Evolutionary conservation across 306 rosid genomes (phyloP), one percentile per base, ranked within the genome.

Genomic region (Medicago ruthenica): DNA sequence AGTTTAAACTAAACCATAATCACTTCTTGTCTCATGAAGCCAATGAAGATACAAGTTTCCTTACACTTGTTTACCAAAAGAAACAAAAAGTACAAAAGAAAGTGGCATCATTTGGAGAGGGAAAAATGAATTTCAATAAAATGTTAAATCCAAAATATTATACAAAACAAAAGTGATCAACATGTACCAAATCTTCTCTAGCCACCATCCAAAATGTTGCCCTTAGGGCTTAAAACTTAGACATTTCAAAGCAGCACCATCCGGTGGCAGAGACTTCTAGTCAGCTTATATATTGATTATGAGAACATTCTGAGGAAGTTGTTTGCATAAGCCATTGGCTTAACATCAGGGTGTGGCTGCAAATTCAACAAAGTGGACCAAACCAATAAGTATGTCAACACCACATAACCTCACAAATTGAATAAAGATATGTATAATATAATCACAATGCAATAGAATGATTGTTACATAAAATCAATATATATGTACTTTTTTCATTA

Each of bases 301-400:
- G 88, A 88, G 81, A 90, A 92, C 86, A 92, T 80, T 57, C 93
- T 82, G 77, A 92, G 88, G 88, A 96, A 96, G 92, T 96, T 93
- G 80, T 90, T 96, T 42, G 99, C 99, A 71, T 96, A 96, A 39
- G 96, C 99, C 99, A 96, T 96, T 16, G 99, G 99, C 87, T 89
- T 95, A 51, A 95, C 96, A 45, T 95, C 96, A 51, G 99, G 99
- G 85, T 95, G 99, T 36, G 97, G 85, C 99, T 95, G 92, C 87
- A 83, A 85, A 75, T 75, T 80, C 48, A 76, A 72, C 69, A 58
- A 70, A 45, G 65, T 20, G n/a, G 8, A 24, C 24, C 18, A 68
- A 51, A 63, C 45, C 13, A 21, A 63, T 27, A 16, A n/a, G 12
- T 9, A 11, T 50, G 75, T 74, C 44, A 80, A 41, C 15, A 21